Percentiles rank a stretch among this genome's conserved stretches.
Conservation (phyloP, 768 basidiomycete genomes). For the Lactifluus volemus region DNA sequence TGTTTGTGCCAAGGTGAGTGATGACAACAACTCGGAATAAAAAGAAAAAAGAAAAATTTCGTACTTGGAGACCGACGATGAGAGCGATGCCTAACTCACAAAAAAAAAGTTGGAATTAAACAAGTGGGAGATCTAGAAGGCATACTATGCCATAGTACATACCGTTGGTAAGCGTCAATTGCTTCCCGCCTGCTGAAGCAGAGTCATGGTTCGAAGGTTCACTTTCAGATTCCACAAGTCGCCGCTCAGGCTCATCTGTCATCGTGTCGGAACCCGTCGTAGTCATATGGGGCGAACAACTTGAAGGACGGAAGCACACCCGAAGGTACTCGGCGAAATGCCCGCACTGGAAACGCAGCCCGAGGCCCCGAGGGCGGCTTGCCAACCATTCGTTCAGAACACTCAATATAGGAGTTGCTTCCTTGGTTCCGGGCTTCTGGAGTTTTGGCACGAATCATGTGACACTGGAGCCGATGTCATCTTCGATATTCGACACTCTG, state of each 20-base stretch:
- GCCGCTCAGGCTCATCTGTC: background rate
- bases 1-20: no score
- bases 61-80: slow-evolving; percentile 3
- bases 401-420: no score
- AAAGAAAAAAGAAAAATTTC: no score
- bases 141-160: background rate
- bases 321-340: no score
- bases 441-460: no score
- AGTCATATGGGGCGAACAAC: background rate
- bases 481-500: no score
- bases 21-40: background rate
- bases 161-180: slow-evolving; percentile 1
- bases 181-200: background rate
- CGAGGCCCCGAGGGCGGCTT: no score
- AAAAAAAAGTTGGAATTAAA: no score
- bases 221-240: background rate
- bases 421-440: no score
- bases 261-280: background rate
- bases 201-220: background rate
- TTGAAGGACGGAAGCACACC: background rate
- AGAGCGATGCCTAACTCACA: background rate
- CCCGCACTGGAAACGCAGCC: no score
- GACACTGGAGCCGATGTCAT: no score
- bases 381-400: no score
- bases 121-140: background rate